Base-by-base conservation (phyloP, 495 filamentous ascomycete genomes). In the Talaromyces borbonicus region DNA sequence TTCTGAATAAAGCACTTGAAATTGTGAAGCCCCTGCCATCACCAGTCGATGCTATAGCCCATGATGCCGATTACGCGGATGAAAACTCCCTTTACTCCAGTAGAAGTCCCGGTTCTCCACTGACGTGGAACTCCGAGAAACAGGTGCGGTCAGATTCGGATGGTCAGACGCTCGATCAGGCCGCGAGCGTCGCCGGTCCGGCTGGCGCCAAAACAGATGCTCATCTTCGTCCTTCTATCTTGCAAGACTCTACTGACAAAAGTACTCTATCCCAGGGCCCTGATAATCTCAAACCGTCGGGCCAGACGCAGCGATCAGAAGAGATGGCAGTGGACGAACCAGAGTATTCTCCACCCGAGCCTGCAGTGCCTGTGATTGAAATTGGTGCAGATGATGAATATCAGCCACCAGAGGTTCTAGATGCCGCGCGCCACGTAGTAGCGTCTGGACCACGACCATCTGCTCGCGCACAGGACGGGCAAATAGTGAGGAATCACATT, bases 1-100 rank as follows among this genome's bases (percentile, higher is more conserved):
- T 89, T 43, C 61, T 94, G 54, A 67, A 71, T 43, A 80, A 78
- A 58, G 89, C 88, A 19, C 67, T 85, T 53, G 73, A 79, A 38
- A 67, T 87, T 50, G 85, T 88, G 49, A 79, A 76, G 58, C 79
- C 82, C 22, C 60, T 80, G 53, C 67, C 65, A 25, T 65, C 76
- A 63, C 72, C 67, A 52, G 65, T 67, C 33, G 54, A 63, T 56
- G 68, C 70, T 73, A 66, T 68, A 51, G 56, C 50, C 46, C 77
- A 78, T 65, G 68, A 61, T 46, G 59, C 61, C 51, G 86, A 89
- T 56, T 90, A 86, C 8, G 84, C 87, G 63, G 88, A 95, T 63
- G 83, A 90, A 56, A 89, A 92, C 52, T 89, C 86, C n/a, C 90
- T 92, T 63, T 95, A 96, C 67, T 94, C 88, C 37, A 94, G 87